Conservation (phyloP, 108 stramenopile genomes). For the Schizochytrium sp. region DNA sequence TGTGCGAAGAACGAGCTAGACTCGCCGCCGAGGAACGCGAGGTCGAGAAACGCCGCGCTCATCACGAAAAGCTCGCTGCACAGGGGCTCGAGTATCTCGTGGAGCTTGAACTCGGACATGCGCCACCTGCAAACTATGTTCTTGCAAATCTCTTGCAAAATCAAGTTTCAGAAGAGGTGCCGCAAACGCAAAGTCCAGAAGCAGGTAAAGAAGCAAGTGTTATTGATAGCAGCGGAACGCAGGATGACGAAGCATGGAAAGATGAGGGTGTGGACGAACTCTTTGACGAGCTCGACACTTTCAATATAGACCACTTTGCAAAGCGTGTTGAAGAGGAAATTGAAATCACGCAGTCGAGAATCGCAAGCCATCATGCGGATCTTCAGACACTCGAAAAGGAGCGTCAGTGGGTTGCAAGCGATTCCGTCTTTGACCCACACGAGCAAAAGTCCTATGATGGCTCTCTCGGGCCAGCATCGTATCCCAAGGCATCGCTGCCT, state of each 20-base stretch:
- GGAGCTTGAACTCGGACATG: background rate
- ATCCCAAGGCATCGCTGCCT: background rate
- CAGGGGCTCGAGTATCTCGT: background rate
- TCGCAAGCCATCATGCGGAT: background rate
- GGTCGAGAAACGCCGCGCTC: background rate
- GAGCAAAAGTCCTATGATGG: background rate
- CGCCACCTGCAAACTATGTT: background rate
- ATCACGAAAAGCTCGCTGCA: background rate
- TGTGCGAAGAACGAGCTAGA: background rate
- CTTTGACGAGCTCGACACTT: background rate
- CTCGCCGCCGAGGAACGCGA: background rate
- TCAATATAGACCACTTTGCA: background rate
- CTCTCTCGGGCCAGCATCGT: background rate
- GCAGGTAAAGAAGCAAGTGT: too few species aligned
- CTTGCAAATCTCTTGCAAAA: background rate
- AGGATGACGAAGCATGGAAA: background rate
- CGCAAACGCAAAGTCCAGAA: too few species aligned
- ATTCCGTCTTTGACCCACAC: background rate
- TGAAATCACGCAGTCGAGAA: too few species aligned
- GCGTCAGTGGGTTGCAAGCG: too few species aligned
- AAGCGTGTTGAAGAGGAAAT: background rate
- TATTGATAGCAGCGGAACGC: too few species aligned
- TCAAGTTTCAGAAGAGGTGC: background rate
- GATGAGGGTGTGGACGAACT: background rate
- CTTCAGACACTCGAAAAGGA: background rate